Evolutionary conservation across 1,284 basidiomycete genomes (phyloP), one percentile per base, ranked within the genome.

Genomic region (Laetiporus sulphureus): DNA sequence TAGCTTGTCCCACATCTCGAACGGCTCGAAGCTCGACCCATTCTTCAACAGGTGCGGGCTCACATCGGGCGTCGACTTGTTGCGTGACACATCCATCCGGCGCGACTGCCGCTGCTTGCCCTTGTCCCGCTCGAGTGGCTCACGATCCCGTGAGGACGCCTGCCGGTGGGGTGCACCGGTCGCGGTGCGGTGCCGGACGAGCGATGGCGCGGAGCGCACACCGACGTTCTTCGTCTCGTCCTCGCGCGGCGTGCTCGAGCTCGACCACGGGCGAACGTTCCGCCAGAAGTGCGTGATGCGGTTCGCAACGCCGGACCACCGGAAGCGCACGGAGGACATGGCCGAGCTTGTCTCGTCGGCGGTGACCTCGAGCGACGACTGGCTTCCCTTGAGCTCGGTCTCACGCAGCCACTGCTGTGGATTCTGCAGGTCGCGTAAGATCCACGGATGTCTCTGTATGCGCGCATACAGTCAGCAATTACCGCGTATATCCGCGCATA

Each of bases 311-410:
- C 1, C 67, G 66, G 69, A 55, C 53, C 34, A 74, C 16, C 41
- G 68, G 60, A 80, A 83, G 45, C 66, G 74, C 6, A 79, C 71
- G 0, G 64, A 58, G 3, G 78, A 75, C 68, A 91, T 78, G 6
- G 91, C 92, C 16, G 78, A 79, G 18, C 75, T 77, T 3, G 92
- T 83, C 51, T 96, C 94, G 42, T 80, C 79, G n/a, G 77, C 75
- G 0, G 88, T 86, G 22, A 95, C 83, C 40, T 75, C 69, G 40
- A 87, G 75, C 31, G 71, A 73, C 12, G 75, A 70, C 41, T 71
- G 68, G 32, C 71, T 72, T n/a, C n/a, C n/a, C 38, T 71, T 69
- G 2, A 80, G 79, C 36, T 82, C 79, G 1, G 91, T 95, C 41
- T 81, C 75, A 12, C 72, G 63, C 6, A 94, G 73, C 93, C 94